Evolutionary conservation across 2,329 filamentous ascomycete genomes (phyloP), one percentile per base, ranked within the genome.

Genomic region (Calonectria henricotiae): DNA sequence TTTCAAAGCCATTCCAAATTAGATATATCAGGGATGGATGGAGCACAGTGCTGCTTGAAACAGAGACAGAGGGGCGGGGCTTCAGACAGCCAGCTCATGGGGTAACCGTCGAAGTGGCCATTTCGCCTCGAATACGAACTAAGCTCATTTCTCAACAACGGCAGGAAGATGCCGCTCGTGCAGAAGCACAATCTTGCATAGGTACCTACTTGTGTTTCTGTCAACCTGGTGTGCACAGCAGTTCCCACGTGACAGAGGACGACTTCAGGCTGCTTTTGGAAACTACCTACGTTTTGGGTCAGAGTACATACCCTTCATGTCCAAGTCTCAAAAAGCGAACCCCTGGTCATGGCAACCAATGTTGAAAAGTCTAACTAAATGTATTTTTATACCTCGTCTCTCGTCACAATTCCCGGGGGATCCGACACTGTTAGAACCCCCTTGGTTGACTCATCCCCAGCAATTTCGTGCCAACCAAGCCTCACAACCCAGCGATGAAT

Each of bases 381-480:
- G 32, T 32, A 25, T 39, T 55, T 55, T 55, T 23, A 39, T 39
- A 32, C 51, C n/a, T 39, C 12, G 32, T 55, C 37, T 37, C n/a
- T 39, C 20, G n/a, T 55, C 17, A 17, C 32, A 13, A 15, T 23
- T 37, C 32, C 51, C 51, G 32, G 32, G 12, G 15, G 11, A 39
- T 55, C 51, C 51, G 32, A 39, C n/a, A 17, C 25, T n/a, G 5
- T 7, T 7, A 25, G 11, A 25, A 55, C 5, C n/a, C n/a, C 32
- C 32, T 39, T 25, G 9, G 32, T 39, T 5, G 32, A 39, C 32
- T 15, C 51, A 55, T 39, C 32, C 20, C n/a, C 32, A 25, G 32
- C 41, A 32, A 62, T 62, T 62, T 62, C 58, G n/a, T 62, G n/a
- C 58, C 41, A 62, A 20, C 23, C 43, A 23, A 62, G 41, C 15